Percentiles rank a stretch among this genome's conserved stretches.
These are phyloP conservation scores for Hemerocallis citrina DNA, from an alignment of 106 monocot genomes.

Conservation along the genomic window DNA sequence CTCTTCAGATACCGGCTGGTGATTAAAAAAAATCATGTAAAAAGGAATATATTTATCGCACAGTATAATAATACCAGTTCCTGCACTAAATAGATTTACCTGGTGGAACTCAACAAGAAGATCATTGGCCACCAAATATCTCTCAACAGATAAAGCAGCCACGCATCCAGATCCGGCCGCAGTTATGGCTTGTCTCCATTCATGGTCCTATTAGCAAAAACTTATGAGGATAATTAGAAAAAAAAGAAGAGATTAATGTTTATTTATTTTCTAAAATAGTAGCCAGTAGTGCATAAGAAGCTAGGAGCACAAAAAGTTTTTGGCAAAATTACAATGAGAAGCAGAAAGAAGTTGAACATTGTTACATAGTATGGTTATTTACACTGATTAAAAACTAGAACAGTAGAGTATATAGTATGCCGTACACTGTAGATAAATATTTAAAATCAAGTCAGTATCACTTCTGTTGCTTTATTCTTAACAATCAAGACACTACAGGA, in stretches of 20 bases:
- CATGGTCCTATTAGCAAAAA: slow-evolving; percentile 68
- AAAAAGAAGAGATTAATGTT: background rate
- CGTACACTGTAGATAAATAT: no score
- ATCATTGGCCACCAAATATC: slow-evolving; percentile 79
- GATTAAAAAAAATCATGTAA: slow-evolving; percentile 4
- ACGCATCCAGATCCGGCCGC: slow-evolving; percentile 98
- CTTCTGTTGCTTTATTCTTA: no score
- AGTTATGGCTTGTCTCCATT: slow-evolving; percentile 98
- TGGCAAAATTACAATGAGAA: no score
- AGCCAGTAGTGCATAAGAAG: background rate
- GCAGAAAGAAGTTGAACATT: no score
- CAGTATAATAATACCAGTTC: background rate
- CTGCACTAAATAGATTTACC: slow-evolving; percentile 21
- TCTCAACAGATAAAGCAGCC: slow-evolving; percentile 96
- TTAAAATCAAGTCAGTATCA: no score
- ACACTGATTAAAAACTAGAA: no score
- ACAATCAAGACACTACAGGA: no score
- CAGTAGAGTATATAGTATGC: no score
- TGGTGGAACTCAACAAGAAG: slow-evolving; percentile 97
- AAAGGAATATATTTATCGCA: background rate
- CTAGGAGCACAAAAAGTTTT: no score
- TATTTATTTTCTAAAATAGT: background rate
- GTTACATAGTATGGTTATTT: no score
- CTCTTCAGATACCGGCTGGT: slow-evolving; percentile 73
- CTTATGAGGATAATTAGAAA: background rate